Evolutionary conservation across 257 asterid species (phyloP).

Genomic region (Nicotiana sylvestris): DNA sequence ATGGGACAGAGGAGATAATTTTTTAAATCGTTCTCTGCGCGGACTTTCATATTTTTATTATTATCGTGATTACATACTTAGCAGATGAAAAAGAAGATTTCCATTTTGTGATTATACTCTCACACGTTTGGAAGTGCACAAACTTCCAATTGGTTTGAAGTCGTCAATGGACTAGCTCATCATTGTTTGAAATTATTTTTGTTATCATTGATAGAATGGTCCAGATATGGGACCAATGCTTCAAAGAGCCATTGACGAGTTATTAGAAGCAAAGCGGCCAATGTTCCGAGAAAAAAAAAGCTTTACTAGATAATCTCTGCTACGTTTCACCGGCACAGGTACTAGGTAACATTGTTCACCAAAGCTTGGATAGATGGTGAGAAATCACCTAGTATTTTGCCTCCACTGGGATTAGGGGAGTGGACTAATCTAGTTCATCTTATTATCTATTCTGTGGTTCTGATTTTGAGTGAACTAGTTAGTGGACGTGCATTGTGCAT

Average conservation of each 20-base stretch:
- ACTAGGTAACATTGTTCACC: too few species aligned
- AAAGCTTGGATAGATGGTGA: too few species aligned
- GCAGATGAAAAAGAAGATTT: too few species aligned
- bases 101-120: background rate
- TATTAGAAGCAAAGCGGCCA: too few species aligned
- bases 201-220: background rate
- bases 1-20: background rate
- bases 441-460: background rate
- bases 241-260: background rate
- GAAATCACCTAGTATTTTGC: too few species aligned
- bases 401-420: too few species aligned
- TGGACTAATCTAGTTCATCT: background rate
- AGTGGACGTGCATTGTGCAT: too few species aligned
- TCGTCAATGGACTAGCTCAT: background rate
- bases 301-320: too few species aligned
- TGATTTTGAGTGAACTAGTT: background rate
- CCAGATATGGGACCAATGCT: background rate
- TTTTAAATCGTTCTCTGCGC: background rate
- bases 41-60: too few species aligned
- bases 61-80: background rate
- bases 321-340: too few species aligned
- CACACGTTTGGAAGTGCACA: background rate
- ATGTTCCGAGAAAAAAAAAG: background rate
- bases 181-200: too few species aligned
- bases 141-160: background rate